Conservation (phyloP, 805 yeast genomes). For the Soucietia sequanensis region DNA sequence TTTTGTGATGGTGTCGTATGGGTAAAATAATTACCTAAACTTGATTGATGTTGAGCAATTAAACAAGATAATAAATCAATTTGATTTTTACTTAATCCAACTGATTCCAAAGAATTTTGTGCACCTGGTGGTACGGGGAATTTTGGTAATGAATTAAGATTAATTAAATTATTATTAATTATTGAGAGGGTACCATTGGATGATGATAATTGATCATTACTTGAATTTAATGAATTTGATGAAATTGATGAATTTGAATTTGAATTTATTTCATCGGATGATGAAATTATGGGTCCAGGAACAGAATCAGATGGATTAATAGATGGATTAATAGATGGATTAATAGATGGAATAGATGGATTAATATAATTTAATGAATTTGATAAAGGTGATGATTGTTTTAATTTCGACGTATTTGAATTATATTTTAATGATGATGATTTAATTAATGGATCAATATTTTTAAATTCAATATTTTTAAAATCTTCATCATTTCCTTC, state of each 20-base stretch:
- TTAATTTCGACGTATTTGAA: neutral
- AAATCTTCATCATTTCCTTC: constrained; percentile 1
- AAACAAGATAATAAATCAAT: constrained; percentile 72
- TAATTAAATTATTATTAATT: too few species aligned
- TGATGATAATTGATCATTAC: too few species aligned
- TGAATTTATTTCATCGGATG: too few species aligned
- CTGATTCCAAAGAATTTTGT: constrained; percentile 56
- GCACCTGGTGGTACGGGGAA: constrained; percentile 76
- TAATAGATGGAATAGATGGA: too few species aligned
- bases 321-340: neutral
- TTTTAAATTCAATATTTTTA: neutral
- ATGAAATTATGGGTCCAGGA: too few species aligned
- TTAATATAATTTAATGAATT: too few species aligned
- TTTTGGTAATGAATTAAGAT: constrained; percentile 48
- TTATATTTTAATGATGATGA: neutral
- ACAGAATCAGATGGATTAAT: neutral
- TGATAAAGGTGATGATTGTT: too few species aligned
- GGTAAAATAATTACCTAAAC: neutral
- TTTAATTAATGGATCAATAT: too few species aligned
- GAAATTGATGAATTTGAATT: neutral
- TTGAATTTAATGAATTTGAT: neutral
- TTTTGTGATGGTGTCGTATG: constrained; percentile 5
- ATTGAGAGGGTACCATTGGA: neutral
- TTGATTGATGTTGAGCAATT: constrained; percentile 64
- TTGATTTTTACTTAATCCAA: constrained; percentile 67